Evolutionary conservation across 163 green algal species (phyloP).

Genomic region (Volvox carteri): DNA sequence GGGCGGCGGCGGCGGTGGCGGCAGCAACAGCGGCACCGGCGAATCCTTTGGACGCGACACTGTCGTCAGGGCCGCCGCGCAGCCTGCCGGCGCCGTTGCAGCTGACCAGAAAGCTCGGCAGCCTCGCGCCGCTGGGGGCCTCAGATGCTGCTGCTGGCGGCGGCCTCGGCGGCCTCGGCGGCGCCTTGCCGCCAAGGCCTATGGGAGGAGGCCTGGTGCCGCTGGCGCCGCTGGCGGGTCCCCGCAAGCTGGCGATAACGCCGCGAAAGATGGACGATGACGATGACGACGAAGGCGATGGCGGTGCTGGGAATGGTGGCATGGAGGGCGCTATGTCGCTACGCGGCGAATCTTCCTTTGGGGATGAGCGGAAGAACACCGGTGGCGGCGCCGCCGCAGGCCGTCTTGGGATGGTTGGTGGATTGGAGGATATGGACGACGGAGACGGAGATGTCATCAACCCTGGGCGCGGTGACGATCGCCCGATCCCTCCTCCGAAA

Average conservation of each 20-base stretch:
- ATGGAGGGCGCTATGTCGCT: not conserved
- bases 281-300: constrained; percentile 15
- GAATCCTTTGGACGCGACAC: not conserved
- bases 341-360: constrained; percentile 5
- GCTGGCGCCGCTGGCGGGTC: not conserved
- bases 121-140: not conserved
- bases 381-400: not conserved
- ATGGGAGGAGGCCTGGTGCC: not conserved
- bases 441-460: not conserved
- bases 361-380: not conserved
- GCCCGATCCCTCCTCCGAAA: not conserved
- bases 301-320: not conserved
- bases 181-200: no score
- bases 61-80: not conserved
- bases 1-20: not conserved
- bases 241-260: not conserved
- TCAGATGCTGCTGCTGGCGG: not conserved
- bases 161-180: not conserved
- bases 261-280: not conserved
- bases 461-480: not conserved
- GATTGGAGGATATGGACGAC: not conserved
- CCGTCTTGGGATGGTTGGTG: not conserved
- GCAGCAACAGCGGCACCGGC: not conserved
- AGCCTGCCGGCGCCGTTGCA: not conserved
- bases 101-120: not conserved